Evolutionary conservation across 768 basidiomycete genomes (phyloP).

Genomic region (Arthromyces matolae): DNA sequence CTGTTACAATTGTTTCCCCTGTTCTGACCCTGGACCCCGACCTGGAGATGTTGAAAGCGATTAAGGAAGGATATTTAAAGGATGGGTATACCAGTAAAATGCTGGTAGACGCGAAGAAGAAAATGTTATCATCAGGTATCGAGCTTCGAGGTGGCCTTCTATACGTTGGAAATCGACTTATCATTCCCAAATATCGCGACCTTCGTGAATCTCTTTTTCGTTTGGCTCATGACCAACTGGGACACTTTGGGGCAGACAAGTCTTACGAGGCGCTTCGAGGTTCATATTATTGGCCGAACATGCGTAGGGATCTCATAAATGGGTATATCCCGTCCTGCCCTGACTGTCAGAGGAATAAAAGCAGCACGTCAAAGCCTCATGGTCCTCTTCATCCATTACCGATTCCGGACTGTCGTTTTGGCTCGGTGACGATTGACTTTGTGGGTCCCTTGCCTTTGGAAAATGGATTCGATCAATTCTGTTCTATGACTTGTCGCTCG

Average conservation of each 20-base stretch:
- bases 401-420: background rate
- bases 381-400: background rate
- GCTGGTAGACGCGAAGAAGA: background rate
- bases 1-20: background rate
- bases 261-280: slow-evolving; percentile 19
- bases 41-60: background rate
- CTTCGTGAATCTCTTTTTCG: slow-evolving; percentile 19
- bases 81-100: slow-evolving; percentile 1
- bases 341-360: background rate
- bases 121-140: background rate
- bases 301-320: slow-evolving; percentile 18
- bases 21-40: background rate
- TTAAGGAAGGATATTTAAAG: background rate
- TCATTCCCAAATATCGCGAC: slow-evolving; percentile 21
- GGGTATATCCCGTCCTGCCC: slow-evolving; percentile 4
- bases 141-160: slow-evolving; percentile 12
- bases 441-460: background rate
- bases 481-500: background rate
- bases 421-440: background rate
- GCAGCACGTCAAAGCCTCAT: background rate
- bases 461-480: background rate
- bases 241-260: slow-evolving; percentile 33
- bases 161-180: slow-evolving; percentile 18
- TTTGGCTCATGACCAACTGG: slow-evolving; percentile 25
- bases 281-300: slow-evolving; percentile 31